Base-by-base conservation (phyloP, 1,284 basidiomycete genomes). In the Taiwanofungus camphoratus region DNA sequence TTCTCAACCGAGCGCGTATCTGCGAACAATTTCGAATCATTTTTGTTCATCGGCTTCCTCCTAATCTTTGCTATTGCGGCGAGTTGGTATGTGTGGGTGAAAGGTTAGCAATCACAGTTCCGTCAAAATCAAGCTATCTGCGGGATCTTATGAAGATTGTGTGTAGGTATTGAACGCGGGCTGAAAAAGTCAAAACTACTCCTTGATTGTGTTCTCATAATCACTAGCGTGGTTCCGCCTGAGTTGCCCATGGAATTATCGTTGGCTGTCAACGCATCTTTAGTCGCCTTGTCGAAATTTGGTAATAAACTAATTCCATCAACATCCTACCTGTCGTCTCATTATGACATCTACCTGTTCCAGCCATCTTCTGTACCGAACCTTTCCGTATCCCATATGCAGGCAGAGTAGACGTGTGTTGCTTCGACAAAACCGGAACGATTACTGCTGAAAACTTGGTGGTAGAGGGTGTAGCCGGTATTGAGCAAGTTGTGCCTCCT, bases 361-460 rank as follows among this genome's bases (percentile, higher is more conserved):
- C 50, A 93, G 92, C 92, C 6, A 97, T 97, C 49, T 97, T 94
- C 70, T 97, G 93, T 62, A 97, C 93, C 9, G 93, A 97, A 59
- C 93, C 93, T 0, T 97, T 97, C 79, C 80, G 94, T 20, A 97
- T 97, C 53, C 92, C 94, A 0, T 88, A 74, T 49, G 93, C 93
- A 8, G 93, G 94, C 5, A 79, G 90, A 22, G 92, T 97, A 5
- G 93, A 97, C 54, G 87, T 97, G 9, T 97, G 93, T 64, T 97
- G 94, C 66, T 97, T 97, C 55, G 93, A 97, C 69, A 97, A 97
- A 74, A 97, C 93, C 0, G 94, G 93, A 23, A 97, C 93, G 0
- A 95, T 97, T 51, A 97, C 93, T 0, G 90, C 91, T 1, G 92
- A 96, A 63, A 85, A 93, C 63, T 69, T 97, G n/a, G 91, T 96